phyloP scores from a whole-genome alignment of 345 rosid species.

The Nephelium lappaceum region DNA sequence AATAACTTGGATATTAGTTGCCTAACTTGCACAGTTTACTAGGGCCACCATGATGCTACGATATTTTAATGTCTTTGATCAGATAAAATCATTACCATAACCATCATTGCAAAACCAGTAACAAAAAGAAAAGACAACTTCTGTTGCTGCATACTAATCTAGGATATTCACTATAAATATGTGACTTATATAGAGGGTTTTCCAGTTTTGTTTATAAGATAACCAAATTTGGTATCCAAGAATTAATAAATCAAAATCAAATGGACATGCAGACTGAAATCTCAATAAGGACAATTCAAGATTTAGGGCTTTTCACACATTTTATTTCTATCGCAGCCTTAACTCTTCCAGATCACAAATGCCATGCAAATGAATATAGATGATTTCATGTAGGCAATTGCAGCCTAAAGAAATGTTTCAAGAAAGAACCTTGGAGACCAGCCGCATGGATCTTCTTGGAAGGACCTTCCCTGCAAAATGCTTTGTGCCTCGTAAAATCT shows the following conservation, averaged over 20 bases:
- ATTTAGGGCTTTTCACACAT: background rate
- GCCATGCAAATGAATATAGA: background rate
- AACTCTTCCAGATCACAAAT: background rate
- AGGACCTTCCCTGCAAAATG: conserved; percentile 33
- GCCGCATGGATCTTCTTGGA: conserved; percentile 66
- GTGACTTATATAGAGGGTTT: background rate
- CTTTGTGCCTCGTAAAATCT: conserved; percentile 39
- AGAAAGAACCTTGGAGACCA: conserved; percentile 56
- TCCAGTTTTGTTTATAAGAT: background rate
- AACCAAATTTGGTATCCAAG: background rate
- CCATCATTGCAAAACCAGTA: background rate
- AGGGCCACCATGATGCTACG: background rate
- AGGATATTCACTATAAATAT: background rate
- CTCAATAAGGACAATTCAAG: background rate
- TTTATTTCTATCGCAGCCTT: background rate
- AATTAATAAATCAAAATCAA: background rate
- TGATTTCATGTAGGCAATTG: conserved; percentile 4
- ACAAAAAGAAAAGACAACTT: background rate
- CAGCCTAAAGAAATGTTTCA: conserved; percentile 7
- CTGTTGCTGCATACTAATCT: background rate
- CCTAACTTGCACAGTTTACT: background rate
- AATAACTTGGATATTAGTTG: background rate
- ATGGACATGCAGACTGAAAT: background rate
- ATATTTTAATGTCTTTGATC: background rate
- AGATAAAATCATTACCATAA: background rate